Evolutionary conservation across 2,329 filamentous ascomycete species (phyloP), one percentile per base, ranked within the genome.

Genomic region (Xylariaceae sp.): DNA sequence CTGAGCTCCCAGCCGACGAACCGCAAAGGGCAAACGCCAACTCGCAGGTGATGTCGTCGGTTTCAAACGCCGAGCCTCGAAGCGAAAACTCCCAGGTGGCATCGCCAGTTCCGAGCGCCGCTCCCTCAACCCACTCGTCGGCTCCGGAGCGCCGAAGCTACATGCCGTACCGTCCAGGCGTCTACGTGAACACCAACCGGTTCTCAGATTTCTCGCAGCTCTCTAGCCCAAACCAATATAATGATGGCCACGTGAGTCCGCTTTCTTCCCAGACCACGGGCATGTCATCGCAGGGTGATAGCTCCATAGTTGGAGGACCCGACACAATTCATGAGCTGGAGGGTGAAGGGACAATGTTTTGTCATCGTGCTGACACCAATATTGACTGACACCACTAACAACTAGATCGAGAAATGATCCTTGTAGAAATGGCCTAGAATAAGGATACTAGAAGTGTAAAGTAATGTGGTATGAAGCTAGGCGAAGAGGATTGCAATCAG

Each of bases 1-100:
- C 61, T 2, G 61, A 63, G 34, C 21, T 63, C 6, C 55, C 61
- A 47, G 55, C 61, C 6, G 44, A 61, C 14, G 54, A 55, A 2
- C 58, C 60, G 12, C 26, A 14, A 21, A 54, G 23, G 17, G 37
- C 54, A 11, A 56, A 11, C 8, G 40, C 45, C 19, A 31, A 24
- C n/a, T n/a, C 26, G n/a, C n/a, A n/a, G 6, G 33, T 28, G 4
- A 9, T 23, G 11, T 45, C 52, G 21, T 47, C 45, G 6, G 31
- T 50, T 12, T 31, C 39, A n/a, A 33, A n/a, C 23, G 37, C 56
- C n/a, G n/a, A n/a, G n/a, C n/a, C n/a, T n/a, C n/a, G n/a, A n/a
- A n/a, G n/a, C n/a, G n/a, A n/a, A n/a, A n/a, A n/a, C n/a, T n/a
- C n/a, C n/a, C n/a, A n/a, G n/a, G n/a, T n/a, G n/a, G n/a, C n/a